Base-by-base conservation (phyloP, 306 rosid genomes). In the Prunus persica region DNA sequence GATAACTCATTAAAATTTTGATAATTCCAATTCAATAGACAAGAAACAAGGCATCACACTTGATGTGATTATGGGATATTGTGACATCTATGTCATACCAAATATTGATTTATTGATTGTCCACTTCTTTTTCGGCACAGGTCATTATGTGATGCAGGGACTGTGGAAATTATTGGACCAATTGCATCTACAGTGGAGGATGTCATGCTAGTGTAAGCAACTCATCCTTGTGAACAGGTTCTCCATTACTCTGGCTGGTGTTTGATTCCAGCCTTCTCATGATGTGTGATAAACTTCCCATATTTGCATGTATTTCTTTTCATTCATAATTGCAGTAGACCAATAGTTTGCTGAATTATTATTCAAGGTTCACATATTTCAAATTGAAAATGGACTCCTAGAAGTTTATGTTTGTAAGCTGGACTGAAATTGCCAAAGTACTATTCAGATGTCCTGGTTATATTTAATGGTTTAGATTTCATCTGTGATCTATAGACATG, bases 151-250 rank as follows among this genome's bases (percentile, higher is more conserved):
- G 96, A 83, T 75, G 24, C 82, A 71, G 98, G 98, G 67, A 94
- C 98, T 19, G 92, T 91, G 84, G 98, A 94, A 86, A 86, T 94
- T 86, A 89, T 94, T 79, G 98, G 98, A 75, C 98, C 98, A 68
- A 87, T 94, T 78, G 92, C 98, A 22, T 89, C 98, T 46, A 60
- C 96, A 3, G 92, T 94, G 84, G 98, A 94, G 82, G 98, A 94
- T 84, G 82, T 75, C 82, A 85, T 94, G 88, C 93, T 94, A 83
- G 97, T 94, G 97, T 94, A 87, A 76, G 91, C 79, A 30, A 52
- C 68, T 78, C 85, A 55, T 82, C 57, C 73, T 67, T 80, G 54
- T n/a, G 73, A 73, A 9, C 56, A 16, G 24, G 58, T 28, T 32
- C 38, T 69, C 51, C 32, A 9, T 47, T 67, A 34, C 8, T 69